Evolutionary conservation across 805 yeast species (phyloP), one percentile per base, ranked within the genome.

Genomic region (Yarrowia yakushimensis): DNA sequence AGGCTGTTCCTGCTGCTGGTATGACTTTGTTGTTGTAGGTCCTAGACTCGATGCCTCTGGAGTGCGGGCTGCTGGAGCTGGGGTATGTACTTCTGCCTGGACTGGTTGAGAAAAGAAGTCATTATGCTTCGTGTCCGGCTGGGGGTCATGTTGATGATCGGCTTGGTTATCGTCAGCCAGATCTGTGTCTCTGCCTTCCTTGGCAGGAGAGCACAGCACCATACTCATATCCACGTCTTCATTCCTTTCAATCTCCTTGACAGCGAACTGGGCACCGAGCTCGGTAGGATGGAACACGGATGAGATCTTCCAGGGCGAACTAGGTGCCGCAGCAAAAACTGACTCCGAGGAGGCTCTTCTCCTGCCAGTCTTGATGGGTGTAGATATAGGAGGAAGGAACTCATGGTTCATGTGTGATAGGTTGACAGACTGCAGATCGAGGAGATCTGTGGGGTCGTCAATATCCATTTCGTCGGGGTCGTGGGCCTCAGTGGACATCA

Each of bases 211-310:
- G 22, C 23, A 52, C 9, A 48, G 20, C 10, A 52, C 59, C 59
- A 52, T 52, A 25, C 59, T 52, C 43, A 52, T 52, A 25, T 52
- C 59, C 23, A 52, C 43, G 25, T 52, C 59, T 10, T 48, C 55
- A 2, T 48, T 48, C 43, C 36, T 52, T 9, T 52, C 59, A 13
- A 52, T 34, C 23, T 34, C 59, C 33, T 52, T 52, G 43, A 55
- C 48, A 15, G 61, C 61, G 23, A 55, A 55, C 17, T 55, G 61
- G 10, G 61, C 61, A 13, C 61, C 61, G 1, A 55, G 37, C 10
- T 39, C 61, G 5, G 61, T 55, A 8, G 61, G 61, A 4, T 55
- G 39, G 39, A 55, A 55, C 48, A 55, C 37, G 4, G 61, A 39
- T 3, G 61, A 55, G 1, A 41, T 30, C 23, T 39, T 55, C 61